phyloP scores from a whole-genome alignment of 306 rosid genomes.

The Trifolium pratense region DNA sequence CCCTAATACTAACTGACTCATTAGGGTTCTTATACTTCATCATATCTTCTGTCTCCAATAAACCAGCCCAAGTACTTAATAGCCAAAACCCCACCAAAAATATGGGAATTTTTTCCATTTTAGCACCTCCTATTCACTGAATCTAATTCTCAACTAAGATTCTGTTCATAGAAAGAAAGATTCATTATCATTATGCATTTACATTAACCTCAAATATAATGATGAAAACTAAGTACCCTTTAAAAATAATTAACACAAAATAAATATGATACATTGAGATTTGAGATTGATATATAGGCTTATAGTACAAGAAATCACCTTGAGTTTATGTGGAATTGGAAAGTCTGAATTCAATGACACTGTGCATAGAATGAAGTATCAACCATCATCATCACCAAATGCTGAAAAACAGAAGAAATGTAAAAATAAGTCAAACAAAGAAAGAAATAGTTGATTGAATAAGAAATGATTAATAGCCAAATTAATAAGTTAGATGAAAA shows the following conservation, averaged over 20 bases:
- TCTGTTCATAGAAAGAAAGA: neutral
- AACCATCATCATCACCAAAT: slow-evolving; percentile 6
- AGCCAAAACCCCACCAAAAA: slow-evolving; percentile 39
- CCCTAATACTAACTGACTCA: slow-evolving; percentile 30
- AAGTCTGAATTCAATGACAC: slow-evolving; percentile 28
- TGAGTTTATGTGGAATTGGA: neutral
- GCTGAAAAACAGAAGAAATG: neutral
- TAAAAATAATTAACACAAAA: neutral
- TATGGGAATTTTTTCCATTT: slow-evolving; percentile 42
- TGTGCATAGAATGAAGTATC: slow-evolving; percentile 24
- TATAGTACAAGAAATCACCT: slow-evolving; percentile 15
- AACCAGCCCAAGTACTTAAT: slow-evolving; percentile 16
- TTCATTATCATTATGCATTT: neutral
- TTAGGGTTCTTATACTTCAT: slow-evolving; percentile 46
- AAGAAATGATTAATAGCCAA: neutral
- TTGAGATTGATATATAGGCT: neutral
- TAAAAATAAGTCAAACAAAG: no score
- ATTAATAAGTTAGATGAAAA: neutral
- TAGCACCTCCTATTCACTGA: neutral
- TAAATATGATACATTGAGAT: neutral
- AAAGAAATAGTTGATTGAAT: neutral
- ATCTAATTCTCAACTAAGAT: slow-evolving; percentile 15
- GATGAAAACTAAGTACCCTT: neutral
- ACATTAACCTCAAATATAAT: slow-evolving; percentile 16
- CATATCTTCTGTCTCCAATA: slow-evolving; percentile 42